Evolutionary conservation across 2,329 filamentous ascomycete genomes (phyloP).

Genomic region (Dothistroma pini): DNA sequence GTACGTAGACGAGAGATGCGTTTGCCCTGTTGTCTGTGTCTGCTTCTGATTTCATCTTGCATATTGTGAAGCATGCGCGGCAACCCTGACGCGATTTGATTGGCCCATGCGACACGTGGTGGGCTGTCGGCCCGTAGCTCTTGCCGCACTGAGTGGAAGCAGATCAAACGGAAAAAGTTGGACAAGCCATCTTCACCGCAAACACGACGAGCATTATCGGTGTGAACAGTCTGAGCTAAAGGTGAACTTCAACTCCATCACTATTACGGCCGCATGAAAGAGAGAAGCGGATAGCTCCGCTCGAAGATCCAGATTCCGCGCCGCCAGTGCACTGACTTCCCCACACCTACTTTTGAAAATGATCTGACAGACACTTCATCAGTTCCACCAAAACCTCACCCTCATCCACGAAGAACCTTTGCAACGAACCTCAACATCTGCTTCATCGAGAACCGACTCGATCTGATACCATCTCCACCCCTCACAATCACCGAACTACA

Average conservation of each 20-base stretch:
- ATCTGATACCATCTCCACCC: slow-evolving; percentile 2
- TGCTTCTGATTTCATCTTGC: neutral
- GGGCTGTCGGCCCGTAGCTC: neutral
- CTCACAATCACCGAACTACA: slow-evolving; percentile 8
- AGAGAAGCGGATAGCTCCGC: too few species aligned
- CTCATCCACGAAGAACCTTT: neutral
- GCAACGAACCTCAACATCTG: slow-evolving; percentile 6
- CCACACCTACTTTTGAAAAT: neutral
- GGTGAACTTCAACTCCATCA: too few species aligned
- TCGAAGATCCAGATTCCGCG: too few species aligned
- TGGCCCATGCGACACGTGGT: neutral
- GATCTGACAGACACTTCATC: neutral
- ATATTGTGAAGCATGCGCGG: neutral
- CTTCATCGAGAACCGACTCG: neutral
- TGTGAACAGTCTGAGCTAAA: too few species aligned
- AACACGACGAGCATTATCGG: too few species aligned
- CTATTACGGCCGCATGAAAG: too few species aligned
- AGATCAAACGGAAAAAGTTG: too few species aligned
- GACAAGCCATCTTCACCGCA: too few species aligned
- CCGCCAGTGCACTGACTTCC: too few species aligned
- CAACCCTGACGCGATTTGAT: neutral
- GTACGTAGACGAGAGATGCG: slow-evolving; percentile 1
- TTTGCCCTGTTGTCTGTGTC: neutral
- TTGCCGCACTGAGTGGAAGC: too few species aligned
- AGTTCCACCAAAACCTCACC: neutral